Evolutionary conservation across 2,329 filamentous ascomycete species (phyloP).

Genomic region (Trichoderma hamatum): DNA sequence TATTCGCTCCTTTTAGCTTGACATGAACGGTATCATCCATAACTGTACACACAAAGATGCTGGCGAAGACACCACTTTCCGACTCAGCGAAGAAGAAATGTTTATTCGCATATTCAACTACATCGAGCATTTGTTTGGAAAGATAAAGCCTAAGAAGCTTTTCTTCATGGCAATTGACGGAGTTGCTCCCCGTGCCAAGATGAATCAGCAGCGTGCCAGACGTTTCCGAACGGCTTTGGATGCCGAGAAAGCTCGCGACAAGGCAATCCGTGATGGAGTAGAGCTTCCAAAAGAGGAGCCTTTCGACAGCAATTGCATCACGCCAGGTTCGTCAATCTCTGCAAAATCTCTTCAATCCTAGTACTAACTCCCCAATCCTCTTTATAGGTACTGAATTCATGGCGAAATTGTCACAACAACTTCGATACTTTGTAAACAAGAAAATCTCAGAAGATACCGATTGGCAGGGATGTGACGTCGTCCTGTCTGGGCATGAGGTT

Average conservation of each 20-base stretch:
- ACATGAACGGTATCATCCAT: slow-evolving; percentile 99
- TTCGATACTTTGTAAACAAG: slow-evolving; percentile 99
- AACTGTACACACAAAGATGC: slow-evolving; percentile 98
- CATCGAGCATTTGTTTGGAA: slow-evolving; percentile 97
- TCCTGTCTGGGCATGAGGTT: slow-evolving; percentile 95
- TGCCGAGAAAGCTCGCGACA: slow-evolving; percentile 84
- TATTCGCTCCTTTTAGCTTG: slow-evolving; percentile 56
- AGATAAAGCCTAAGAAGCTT: slow-evolving; percentile 96
- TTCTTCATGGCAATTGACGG: slow-evolving; percentile 99
- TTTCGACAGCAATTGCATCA: slow-evolving; percentile 99
- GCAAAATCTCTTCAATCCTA: neutral
- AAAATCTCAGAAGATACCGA: slow-evolving; percentile 96
- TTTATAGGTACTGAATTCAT: slow-evolving; percentile 80
- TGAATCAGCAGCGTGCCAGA: slow-evolving; percentile 97
- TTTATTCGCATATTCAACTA: slow-evolving; percentile 99
- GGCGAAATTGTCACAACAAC: slow-evolving; percentile 89
- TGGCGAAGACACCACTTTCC: slow-evolving; percentile 81
- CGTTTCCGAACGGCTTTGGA: slow-evolving; percentile 95
- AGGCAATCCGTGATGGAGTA: slow-evolving; percentile 84
- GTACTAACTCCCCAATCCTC: neutral
- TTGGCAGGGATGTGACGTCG: slow-evolving; percentile 96
- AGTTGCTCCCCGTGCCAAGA: slow-evolving; percentile 96
- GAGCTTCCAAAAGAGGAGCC: slow-evolving; percentile 94
- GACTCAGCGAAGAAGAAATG: slow-evolving; percentile 97
- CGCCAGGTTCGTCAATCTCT: slow-evolving; percentile 63